A percentile compares a stretch with the other conserved stretches of the same genome.
These are phyloP conservation scores for Suillus luteus DNA, from an alignment of 768 basidiomycete species.

Conservation along the genomic window DNA sequence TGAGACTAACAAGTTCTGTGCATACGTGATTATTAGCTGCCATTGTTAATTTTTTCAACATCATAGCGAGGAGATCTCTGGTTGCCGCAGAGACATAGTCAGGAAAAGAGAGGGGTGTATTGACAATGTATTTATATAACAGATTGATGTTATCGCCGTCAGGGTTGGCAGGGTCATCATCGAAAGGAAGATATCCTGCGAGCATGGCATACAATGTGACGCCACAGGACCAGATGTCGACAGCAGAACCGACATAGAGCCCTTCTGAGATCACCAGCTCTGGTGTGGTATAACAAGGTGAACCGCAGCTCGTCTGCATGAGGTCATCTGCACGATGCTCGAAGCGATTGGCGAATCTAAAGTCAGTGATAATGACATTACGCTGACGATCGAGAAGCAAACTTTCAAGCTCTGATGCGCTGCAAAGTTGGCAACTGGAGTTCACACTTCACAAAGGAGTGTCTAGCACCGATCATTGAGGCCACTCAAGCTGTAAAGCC, in stretches of 20 bases:
- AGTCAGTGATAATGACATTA: conserved; percentile 99
- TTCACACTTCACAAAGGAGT: conserved; percentile 41
- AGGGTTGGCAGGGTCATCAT: conserved; percentile 97
- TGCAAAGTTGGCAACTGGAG: conserved; percentile 51
- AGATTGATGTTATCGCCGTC: conserved; percentile 99
- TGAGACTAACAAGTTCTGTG: too few species aligned
- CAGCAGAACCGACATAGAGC: conserved; percentile 93
- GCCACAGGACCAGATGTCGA: conserved; percentile 97
- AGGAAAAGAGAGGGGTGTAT: conserved; percentile 95
- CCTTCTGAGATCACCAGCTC: conserved; percentile 98
- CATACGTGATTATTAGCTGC: too few species aligned
- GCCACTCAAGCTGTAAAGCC: conserved; percentile 43
- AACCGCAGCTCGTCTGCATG: conserved; percentile 98
- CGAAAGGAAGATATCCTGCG: conserved; percentile 97
- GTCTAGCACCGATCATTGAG: conserved; percentile 45
- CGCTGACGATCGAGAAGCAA: conserved; percentile 94
- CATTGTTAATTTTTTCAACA: too few species aligned
- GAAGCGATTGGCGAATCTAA: conserved; percentile 98
- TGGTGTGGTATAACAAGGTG: conserved; percentile 97
- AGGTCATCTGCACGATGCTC: conserved; percentile 91
- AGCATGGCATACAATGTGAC: conserved; percentile 98
- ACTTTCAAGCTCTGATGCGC: conserved; percentile 73
- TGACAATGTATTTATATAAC: conserved; percentile 97
- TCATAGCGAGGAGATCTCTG: conserved; percentile 79
- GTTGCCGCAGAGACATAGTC: conserved; percentile 88